Conservation (phyloP, 176 grass and related monocot genomes). For the Eragrostis curvula region DNA sequence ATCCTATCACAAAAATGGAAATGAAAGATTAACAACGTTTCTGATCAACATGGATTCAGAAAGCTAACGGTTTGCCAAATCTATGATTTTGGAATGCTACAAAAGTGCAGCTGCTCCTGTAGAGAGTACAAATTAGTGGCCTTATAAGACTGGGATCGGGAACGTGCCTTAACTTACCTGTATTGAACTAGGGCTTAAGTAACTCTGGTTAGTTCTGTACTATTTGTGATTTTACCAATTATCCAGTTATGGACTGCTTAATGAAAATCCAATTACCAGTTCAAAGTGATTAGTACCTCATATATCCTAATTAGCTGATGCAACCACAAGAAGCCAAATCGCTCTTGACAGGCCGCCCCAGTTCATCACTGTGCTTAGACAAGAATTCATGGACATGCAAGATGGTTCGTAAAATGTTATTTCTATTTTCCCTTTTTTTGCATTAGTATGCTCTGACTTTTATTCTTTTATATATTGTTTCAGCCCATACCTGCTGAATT, state of each 20-base stretch:
- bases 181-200: too few species aligned
- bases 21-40: too few species aligned
- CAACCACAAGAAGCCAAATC: background rate
- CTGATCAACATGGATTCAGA: too few species aligned
- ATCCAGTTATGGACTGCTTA: background rate
- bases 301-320: background rate
- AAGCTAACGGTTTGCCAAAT: too few species aligned
- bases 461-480: background rate
- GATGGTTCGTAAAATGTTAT: conserved; percentile 20
- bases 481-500: conserved; percentile 26
- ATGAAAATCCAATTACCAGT: background rate
- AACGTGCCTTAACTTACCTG: too few species aligned
- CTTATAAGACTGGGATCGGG: too few species aligned
- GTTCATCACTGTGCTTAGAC: background rate
- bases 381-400: conserved; percentile 1
- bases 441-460: background rate
- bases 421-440: background rate
- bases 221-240: too few species aligned
- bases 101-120: too few species aligned
- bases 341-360: background rate
- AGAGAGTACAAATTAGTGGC: too few species aligned
- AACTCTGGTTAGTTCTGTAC: too few species aligned
- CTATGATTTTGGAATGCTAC: too few species aligned
- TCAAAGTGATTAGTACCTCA: background rate
- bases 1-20: too few species aligned